phyloP scores from a whole-genome alignment of 495 filamentous ascomycete species.

The Aspergillus biplanus region DNA sequence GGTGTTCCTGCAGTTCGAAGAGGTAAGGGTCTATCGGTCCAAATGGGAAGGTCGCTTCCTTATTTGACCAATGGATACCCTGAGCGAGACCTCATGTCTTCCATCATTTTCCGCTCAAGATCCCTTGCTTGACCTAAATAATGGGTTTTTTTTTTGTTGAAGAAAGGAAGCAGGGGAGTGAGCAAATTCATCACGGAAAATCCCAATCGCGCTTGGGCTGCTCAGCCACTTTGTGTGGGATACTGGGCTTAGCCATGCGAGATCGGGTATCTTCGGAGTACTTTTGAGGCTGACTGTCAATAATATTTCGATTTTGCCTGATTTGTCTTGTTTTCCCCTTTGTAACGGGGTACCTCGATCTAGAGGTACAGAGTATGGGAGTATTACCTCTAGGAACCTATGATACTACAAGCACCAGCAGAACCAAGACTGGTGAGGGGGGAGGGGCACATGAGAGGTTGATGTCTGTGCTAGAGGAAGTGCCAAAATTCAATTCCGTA shows the following conservation, averaged over 20 bases:
- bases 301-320: conserved; percentile 16
- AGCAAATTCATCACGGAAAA: conserved; percentile 13
- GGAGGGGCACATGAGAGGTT: conserved; percentile 10
- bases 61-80: not conserved
- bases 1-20: conserved; percentile 33
- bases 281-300: conserved; percentile 19
- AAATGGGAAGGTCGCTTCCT: conserved; percentile 11
- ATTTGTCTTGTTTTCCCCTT: conserved; percentile 11
- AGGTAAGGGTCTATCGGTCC: conserved; percentile 1
- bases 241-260: conserved; percentile 11
- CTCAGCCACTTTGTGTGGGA: conserved; percentile 18
- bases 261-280: conserved; percentile 23
- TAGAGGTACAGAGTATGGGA: conserved; percentile 9
- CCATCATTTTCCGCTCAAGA: conserved; percentile 1
- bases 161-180: conserved; percentile 1
- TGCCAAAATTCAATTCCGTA: conserved; percentile 18
- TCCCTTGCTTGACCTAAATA: not conserved
- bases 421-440: conserved; percentile 23
- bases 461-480: conserved; percentile 23
- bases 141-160: not conserved
- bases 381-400: conserved; percentile 13
- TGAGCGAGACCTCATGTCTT: not conserved
- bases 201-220: conserved; percentile 11
- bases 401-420: conserved; percentile 14
- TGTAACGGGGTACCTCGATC: conserved; percentile 16